A percentile compares a stretch with the other conserved stretches of the same genome.
Evolutionary conservation across 2,329 filamentous ascomycete genomes (phyloP).

Genomic region (Colletotrichum sp.): DNA sequence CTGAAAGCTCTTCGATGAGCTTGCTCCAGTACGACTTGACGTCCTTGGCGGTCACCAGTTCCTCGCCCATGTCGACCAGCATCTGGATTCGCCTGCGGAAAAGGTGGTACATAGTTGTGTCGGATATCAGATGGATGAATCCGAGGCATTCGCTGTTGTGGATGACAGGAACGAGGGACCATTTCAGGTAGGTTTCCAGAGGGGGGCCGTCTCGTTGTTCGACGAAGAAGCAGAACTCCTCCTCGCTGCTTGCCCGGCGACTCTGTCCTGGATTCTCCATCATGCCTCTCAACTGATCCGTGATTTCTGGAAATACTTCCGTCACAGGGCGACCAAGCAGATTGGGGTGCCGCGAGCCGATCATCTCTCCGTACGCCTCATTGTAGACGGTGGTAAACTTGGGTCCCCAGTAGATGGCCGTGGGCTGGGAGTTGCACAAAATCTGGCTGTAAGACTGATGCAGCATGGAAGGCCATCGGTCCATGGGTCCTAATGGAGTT

Average conservation of each 20-base stretch:
- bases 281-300: slow-evolving; percentile 50
- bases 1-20: slow-evolving; percentile 47
- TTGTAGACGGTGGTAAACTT: slow-evolving; percentile 71
- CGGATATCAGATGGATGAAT: slow-evolving; percentile 52
- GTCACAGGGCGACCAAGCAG: slow-evolving; percentile 66
- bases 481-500: slow-evolving; percentile 52
- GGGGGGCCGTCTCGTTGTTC: slow-evolving; percentile 43
- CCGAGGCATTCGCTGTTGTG: slow-evolving; percentile 47
- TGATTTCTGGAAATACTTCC: slow-evolving; percentile 55
- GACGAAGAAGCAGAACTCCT: slow-evolving; percentile 52
- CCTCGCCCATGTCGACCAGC: slow-evolving; percentile 52
- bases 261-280: slow-evolving; percentile 37
- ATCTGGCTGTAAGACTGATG: slow-evolving; percentile 50
- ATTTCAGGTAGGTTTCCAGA: slow-evolving; percentile 54
- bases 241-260: slow-evolving; percentile 39
- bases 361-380: slow-evolving; percentile 67
- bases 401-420: slow-evolving; percentile 69
- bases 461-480: slow-evolving; percentile 50
- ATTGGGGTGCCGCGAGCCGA: slow-evolving; percentile 67
- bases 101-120: slow-evolving; percentile 51
- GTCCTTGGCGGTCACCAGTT: slow-evolving; percentile 45
- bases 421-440: slow-evolving; percentile 50
- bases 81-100: slow-evolving; percentile 56
- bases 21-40: slow-evolving; percentile 54
- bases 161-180: slow-evolving; percentile 51